Base-by-base conservation (phyloP, 2,329 filamentous ascomycete genomes). In the Sporothrix inflata region DNA sequence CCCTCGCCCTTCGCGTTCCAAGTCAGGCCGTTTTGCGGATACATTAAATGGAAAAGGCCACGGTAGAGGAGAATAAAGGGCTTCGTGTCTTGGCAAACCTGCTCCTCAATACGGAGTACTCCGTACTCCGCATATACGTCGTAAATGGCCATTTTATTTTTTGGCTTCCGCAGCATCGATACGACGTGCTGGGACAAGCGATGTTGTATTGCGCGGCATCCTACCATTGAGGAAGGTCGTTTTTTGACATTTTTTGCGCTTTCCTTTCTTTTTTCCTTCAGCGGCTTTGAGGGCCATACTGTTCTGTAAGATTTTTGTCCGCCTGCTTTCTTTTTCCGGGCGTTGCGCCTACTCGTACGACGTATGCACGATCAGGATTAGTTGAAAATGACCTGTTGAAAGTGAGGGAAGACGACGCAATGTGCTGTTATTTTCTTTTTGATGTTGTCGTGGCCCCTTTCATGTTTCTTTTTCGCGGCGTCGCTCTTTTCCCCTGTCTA, bases 101-200 rank as follows among this genome's bases (percentile, higher is more conserved):
- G 42, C 57, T 63, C 19, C 27, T 57, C 8, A n/a, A 34, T 4
- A 34, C 7, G 24, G 19, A n/a, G n/a, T n/a, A n/a, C n/a, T n/a
- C n/a, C n/a, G n/a, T n/a, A n/a, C n/a, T n/a, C n/a, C n/a, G n/a
- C n/a, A n/a, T n/a, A n/a, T n/a, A n/a, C n/a, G n/a, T n/a, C n/a
- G n/a, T n/a, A n/a, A n/a, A n/a, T n/a, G 38, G 61, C 40, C 61
- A 47, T 12, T 45, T 65, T 65, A n/a, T n/a, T n/a, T n/a, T n/a
- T n/a, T n/a, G n/a, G 40, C 24, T 47, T 40, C 19, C 4, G 61
- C 61, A 30, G 19, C 42, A 65, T 65, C 47, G 40, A 65, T 65
- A 65, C 61, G 42, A 65, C 61, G 38, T 42, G 9, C 34, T 63
- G 57, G n/a, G 34, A n/a, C 38, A 65, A 65, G 60, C 60, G 60